phyloP scores from a whole-genome alignment of 768 basidiomycete genomes.

The Dioszegia aurantiaca region DNA sequence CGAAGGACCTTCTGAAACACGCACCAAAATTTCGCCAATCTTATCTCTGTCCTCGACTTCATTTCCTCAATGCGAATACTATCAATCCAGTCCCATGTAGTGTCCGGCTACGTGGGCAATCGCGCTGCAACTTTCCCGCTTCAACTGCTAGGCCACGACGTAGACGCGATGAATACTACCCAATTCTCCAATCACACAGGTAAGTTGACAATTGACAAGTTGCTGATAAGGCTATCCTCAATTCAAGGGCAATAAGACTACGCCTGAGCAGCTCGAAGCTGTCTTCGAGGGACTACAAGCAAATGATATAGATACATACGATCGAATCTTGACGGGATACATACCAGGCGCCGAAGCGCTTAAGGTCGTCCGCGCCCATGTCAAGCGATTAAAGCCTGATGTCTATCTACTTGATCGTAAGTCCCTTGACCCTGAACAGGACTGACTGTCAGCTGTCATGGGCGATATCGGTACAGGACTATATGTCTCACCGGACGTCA shows the following conservation, averaged over 20 bases:
- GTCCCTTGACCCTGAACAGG: slow-evolving; percentile 47
- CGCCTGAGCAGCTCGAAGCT: slow-evolving; percentile 68
- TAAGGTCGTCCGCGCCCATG: slow-evolving; percentile 63
- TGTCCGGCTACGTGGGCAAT: slow-evolving; percentile 81
- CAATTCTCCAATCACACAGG: slow-evolving; percentile 94
- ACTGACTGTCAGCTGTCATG: slow-evolving; percentile 68
- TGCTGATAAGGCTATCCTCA: slow-evolving; percentile 70
- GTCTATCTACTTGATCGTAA: slow-evolving; percentile 89
- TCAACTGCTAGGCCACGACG: slow-evolving; percentile 78
- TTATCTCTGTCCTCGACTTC: not conserved
- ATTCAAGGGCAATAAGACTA: slow-evolving; percentile 74
- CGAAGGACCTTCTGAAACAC: no score
- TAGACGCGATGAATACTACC: slow-evolving; percentile 91
- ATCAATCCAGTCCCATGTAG: slow-evolving; percentile 89
- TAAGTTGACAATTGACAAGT: slow-evolving; percentile 45
- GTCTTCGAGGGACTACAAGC: slow-evolving; percentile 72
- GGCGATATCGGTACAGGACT: slow-evolving; percentile 79
- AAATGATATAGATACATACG: slow-evolving; percentile 71
- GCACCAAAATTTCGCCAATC: no score
- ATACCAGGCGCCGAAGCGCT: slow-evolving; percentile 80
- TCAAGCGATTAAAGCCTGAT: slow-evolving; percentile 60
- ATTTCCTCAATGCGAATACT: slow-evolving; percentile 58
- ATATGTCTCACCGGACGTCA: slow-evolving; percentile 81
- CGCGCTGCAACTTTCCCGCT: slow-evolving; percentile 64
- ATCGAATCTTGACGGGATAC: slow-evolving; percentile 83